Percentiles rank a stretch among this genome's conserved stretches.
Evolutionary conservation across 2,329 filamentous ascomycete species (phyloP).

Genomic region (Penicillium sumatraense): DNA sequence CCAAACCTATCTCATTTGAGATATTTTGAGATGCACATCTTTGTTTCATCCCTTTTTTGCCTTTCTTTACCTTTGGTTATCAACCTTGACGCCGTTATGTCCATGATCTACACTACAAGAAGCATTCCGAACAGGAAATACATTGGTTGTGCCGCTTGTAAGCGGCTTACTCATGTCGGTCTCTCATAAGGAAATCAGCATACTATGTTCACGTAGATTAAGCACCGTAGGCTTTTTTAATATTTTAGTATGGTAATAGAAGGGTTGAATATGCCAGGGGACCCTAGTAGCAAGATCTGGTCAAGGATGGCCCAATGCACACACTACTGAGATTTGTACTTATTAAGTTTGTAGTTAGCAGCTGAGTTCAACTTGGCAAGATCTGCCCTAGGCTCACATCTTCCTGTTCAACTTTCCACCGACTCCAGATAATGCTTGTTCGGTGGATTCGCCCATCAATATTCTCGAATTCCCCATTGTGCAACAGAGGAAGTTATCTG

Average conservation of each 20-base stretch:
- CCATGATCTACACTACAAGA: conserved; percentile 25
- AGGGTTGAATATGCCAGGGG: too few relatives aligned
- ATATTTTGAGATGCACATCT: neutral
- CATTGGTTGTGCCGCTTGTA: conserved; percentile 19
- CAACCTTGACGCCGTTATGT: conserved; percentile 29
- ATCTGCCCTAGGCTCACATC: neutral
- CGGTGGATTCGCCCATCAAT: neutral
- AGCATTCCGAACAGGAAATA: conserved; percentile 26
- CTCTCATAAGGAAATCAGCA: neutral
- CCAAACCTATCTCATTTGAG: neutral
- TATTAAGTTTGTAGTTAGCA: neutral
- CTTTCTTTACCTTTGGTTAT: neutral
- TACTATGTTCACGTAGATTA: too few relatives aligned
- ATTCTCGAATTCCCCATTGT: neutral
- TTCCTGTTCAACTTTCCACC: neutral
- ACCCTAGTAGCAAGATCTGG: too few relatives aligned
- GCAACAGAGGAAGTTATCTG: neutral
- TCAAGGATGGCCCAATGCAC: too few relatives aligned
- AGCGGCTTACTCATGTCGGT: conserved; percentile 16
- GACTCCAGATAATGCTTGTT: neutral
- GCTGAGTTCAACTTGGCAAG: neutral
- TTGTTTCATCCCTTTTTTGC: conserved; percentile 3
- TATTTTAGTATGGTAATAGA: too few relatives aligned
- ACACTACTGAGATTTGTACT: too few relatives aligned
- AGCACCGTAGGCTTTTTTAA: too few relatives aligned